Evolutionary conservation across 257 asterid genomes (phyloP), one percentile per base, ranked within the genome.

Genomic region (Solanum appendiculatum): DNA sequence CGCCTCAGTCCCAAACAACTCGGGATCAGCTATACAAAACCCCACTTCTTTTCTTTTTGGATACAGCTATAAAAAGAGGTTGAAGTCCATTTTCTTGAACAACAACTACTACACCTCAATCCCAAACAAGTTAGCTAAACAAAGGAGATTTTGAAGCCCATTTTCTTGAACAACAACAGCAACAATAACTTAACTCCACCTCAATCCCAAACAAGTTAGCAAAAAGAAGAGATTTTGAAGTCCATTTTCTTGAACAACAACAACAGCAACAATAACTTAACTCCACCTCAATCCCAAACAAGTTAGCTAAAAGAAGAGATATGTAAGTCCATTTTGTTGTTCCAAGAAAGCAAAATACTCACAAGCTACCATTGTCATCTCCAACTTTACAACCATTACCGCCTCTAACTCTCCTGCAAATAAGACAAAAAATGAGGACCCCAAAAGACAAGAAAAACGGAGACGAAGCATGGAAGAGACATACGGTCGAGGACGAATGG

Each of bases 291-390:
- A 25, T 64, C 34, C 37, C 74, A 68, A 68, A 68, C 39, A 68
- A 68, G 23, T 68, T 29, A 31, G 23, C 68, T 9, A 58, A n/a
- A 58, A 58, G 68, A 58, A 58, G 3, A 58, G 14, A 23, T 23
- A 21, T 58, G 9, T 21, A 23, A 58, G 29, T 23, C 68, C 34
- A 69, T 31, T 72, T 72, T 36, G 18, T 20, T 72, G 48, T 18
- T 72, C 23, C 80, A 69, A 29, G 69, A 36, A 34, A n/a, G 1
- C 39, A 36, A 21, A 54, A 51, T 23, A 93, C 98, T 95, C 90
- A 97, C 99, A 97, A 92, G 98, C 99, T 97, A 86, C 99, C 99
- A 92, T 92, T 97, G 90, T 97, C 99, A 84, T 97, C 99, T 70
- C 99, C 99, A 86, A 96, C 97, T 92, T 97, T 97, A 94, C 99